Evolutionary conservation across 2,329 filamentous ascomycete genomes (phyloP).

Genomic region (Cordyceps javanica): DNA sequence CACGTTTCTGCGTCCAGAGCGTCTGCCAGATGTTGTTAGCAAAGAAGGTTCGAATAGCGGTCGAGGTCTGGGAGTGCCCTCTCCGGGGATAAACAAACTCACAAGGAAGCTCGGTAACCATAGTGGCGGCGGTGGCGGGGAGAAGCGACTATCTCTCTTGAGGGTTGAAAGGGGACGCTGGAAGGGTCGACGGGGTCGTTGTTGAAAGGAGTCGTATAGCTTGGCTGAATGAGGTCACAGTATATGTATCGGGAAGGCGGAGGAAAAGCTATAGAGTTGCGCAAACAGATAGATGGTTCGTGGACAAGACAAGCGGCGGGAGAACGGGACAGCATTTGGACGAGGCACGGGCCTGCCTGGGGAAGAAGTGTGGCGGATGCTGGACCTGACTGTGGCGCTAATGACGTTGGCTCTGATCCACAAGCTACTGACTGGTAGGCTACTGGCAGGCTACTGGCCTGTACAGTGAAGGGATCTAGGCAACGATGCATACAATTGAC

Average conservation of each 20-base stretch:
- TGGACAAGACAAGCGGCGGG: neutral
- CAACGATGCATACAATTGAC: too few relatives aligned
- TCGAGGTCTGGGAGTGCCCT: too few relatives aligned
- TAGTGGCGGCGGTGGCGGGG: constrained; percentile 27
- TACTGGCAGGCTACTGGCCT: too few relatives aligned
- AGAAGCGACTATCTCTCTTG: too few relatives aligned
- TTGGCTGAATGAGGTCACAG: too few relatives aligned
- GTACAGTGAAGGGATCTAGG: too few relatives aligned
- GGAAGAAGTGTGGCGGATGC: constrained; percentile 6
- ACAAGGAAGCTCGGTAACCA: constrained; percentile 46
- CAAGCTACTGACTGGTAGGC: too few relatives aligned
- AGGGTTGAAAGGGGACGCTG: too few relatives aligned
- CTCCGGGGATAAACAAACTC: too few relatives aligned
- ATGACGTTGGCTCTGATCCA: constrained; percentile 13
- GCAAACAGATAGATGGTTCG: neutral
- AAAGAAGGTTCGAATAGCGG: neutral
- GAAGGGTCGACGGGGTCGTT: too few relatives aligned
- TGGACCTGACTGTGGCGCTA: constrained; percentile 3
- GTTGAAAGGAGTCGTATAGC: too few relatives aligned
- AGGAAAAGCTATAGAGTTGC: neutral
- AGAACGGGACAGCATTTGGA: neutral
- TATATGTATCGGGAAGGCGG: neutral
- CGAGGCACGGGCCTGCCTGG: neutral
- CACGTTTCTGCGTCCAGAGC: constrained; percentile 96
- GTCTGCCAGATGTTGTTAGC: constrained; percentile 50